Base-by-base conservation (phyloP, 345 rosid genomes). In the Dipteronia dyeriana region DNA sequence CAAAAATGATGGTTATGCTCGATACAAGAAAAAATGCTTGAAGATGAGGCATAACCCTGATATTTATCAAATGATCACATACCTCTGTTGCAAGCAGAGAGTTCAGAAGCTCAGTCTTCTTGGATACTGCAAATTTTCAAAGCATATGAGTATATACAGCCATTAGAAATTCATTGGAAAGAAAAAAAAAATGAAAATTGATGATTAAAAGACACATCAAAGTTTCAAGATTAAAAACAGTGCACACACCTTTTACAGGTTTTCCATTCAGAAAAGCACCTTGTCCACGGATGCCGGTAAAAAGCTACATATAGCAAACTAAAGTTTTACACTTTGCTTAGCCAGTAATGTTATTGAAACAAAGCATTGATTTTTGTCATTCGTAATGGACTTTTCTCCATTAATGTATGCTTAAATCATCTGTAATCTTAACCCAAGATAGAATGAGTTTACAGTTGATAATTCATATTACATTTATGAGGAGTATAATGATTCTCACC, bases 1-100 rank as follows among this genome's bases (percentile, higher is more conserved):
- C 13, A 17, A 26, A 77, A 61, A 23, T 23, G 20, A 17, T 9
- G 41, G 54, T 38, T 20, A 38, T 29, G 17, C 43, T 68, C 60
- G 8, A 4, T 5, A n/a, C 19, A 43, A 39, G 25, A 38, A 11
- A 1, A 9, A 65, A 13, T 65, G 25, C 31, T 25, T 60, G 47
- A 34, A 68, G 20, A 60, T 25, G 13, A 20, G 26, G n/a, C 71
- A 75, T 10, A 19, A 34, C 8, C 31, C 22, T 66, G 7, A 53
- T 59, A 20, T 53, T 49, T 34, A 34, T 66, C 54, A 31, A 29
- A 75, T 49, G 71, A 25, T 25, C 60, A 66, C 81, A 53, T 86
- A 96, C 99, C 94, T 88, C 99, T 22, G 99, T 86, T 70, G 85
- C 86, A 71, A 96, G 99, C 81, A 96, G 97, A 75, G 95, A 87